Base-by-base conservation (phyloP, 2,329 filamentous ascomycete species). In the Verticillium dahliae region DNA sequence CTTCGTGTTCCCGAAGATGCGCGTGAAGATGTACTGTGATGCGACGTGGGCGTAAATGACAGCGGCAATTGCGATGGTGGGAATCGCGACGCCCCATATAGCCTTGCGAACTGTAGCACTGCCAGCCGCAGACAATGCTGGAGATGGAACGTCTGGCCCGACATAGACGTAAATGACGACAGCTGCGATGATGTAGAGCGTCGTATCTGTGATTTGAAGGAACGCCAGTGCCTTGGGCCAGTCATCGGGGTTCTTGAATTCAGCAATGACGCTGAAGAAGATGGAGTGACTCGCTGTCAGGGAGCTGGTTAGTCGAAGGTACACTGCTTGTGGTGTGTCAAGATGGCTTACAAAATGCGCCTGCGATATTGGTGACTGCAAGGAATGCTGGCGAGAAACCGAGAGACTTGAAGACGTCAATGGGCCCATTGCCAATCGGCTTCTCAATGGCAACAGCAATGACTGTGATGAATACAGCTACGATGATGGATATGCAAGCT, bases 31-130 rank as follows among this genome's bases (percentile, higher is more conserved):
- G 67, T 88, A 88, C 69, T 89, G 89, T 60, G 80, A 80, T 1
- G 85, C 85, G 1, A 90, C 84, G 62, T 88, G 84, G 11, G 83
- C 87, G 69, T 89, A 87, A 64, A 91, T 88, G 6, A 90, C 87
- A 60, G 88, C 89, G 0, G 88, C 86, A 57, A 91, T 84, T 56
- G 90, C 77, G 62, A 91, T 90, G 1, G 86, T 90, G 1, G 88
- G 88, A 1, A 88, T 78, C 0, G 88, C 88, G 62, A 91, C 77
- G 27, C 86, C 87, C 74, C 86, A 91, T 11, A 88, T 87, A 6
- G 88, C 75, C 69, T 90, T 89, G 22, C 82, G 79, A 52, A 90
- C 74, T 0, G 80, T 68, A 1, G 71, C 71, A 0, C 72, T 73
- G 3, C 80, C 79, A 5, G 87, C 83, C 6, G 85, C 86, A 6